Conservation (phyloP, 805 yeast genomes). For the Kregervanrija delftensis region DNA sequence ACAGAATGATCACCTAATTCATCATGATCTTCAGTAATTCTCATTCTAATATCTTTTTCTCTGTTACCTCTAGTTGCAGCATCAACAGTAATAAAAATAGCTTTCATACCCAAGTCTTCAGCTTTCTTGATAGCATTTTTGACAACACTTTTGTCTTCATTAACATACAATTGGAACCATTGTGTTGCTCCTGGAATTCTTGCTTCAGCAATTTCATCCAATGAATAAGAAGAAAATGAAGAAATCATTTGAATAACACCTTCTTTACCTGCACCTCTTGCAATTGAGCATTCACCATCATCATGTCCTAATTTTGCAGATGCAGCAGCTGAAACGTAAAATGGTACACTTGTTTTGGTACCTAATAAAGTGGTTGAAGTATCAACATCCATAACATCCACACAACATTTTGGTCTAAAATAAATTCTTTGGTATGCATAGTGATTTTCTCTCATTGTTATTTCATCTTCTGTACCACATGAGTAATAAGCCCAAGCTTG, state of each 20-base stretch:
- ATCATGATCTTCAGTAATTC: constrained; percentile 37
- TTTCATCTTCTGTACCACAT: constrained; percentile 88
- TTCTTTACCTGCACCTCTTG: constrained; percentile 72
- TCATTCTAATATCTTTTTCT: constrained; percentile 48
- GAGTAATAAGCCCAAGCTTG: constrained; percentile 91
- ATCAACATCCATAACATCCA: constrained; percentile 71
- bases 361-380: constrained; percentile 70
- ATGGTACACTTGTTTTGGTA: constrained; percentile 61
- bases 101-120: constrained; percentile 43
- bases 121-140: constrained; percentile 22
- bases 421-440: constrained; percentile 80
- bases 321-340: constrained; percentile 88
- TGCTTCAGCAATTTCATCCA: constrained; percentile 76
- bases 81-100: constrained; percentile 83
- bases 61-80: constrained; percentile 89
- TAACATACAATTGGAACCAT: constrained; percentile 87
- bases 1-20: constrained; percentile 43
- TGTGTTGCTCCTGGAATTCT: constrained; percentile 61
- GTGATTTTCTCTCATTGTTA: constrained; percentile 84
- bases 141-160: constrained; percentile 41
- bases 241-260: constrained; percentile 84
- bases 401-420: constrained; percentile 77
- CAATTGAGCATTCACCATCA: constrained; percentile 83
- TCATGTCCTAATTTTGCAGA: constrained; percentile 87
- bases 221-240: constrained; percentile 80